Percentiles rank a stretch among this genome's conserved stretches.
Evolutionary conservation across 2,329 filamentous ascomycete genomes (phyloP).

Genomic region (Venturia effusa): DNA sequence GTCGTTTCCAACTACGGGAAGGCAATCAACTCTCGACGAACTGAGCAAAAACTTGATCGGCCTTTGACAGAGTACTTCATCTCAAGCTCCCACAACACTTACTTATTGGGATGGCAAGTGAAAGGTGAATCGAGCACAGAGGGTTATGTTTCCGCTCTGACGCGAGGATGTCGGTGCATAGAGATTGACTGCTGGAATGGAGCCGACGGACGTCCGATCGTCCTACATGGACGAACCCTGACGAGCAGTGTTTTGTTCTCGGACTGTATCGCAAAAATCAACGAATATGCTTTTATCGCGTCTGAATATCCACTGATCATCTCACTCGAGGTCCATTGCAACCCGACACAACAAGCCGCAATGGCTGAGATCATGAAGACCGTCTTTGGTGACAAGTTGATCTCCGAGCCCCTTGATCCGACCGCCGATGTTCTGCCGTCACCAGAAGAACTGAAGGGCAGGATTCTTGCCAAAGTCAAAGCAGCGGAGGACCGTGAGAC

Average conservation of each 20-base stretch:
- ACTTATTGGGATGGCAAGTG: conserved; percentile 83
- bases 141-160: conserved; percentile 81
- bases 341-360: conserved; percentile 63
- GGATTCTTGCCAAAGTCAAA: conserved; percentile 91
- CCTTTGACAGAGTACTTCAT: conserved; percentile 97
- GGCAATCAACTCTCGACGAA: conserved; percentile 19
- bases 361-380: conserved; percentile 89
- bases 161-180: conserved; percentile 84
- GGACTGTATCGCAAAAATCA: conserved; percentile 86
- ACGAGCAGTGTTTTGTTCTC: conserved; percentile 82
- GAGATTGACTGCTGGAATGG: conserved; percentile 99
- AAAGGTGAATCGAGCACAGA: conserved; percentile 86
- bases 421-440: conserved; percentile 63
- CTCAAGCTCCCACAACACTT: conserved; percentile 97
- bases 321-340: conserved; percentile 93
- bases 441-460: conserved; percentile 72
- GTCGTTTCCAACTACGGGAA: conserved; percentile 57
- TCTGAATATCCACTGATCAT: conserved; percentile 87
- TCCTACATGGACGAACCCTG: conserved; percentile 82
- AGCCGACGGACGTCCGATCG: conserved; percentile 71
- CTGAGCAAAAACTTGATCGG: conserved; percentile 65
- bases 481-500: conserved; percentile 51
- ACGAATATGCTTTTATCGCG: conserved; percentile 83
- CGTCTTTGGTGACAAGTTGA: conserved; percentile 68
- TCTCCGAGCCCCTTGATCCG: conserved; percentile 63